phyloP scores from a whole-genome alignment of 1,284 basidiomycete species.

The Fomitopsis schrenkii region DNA sequence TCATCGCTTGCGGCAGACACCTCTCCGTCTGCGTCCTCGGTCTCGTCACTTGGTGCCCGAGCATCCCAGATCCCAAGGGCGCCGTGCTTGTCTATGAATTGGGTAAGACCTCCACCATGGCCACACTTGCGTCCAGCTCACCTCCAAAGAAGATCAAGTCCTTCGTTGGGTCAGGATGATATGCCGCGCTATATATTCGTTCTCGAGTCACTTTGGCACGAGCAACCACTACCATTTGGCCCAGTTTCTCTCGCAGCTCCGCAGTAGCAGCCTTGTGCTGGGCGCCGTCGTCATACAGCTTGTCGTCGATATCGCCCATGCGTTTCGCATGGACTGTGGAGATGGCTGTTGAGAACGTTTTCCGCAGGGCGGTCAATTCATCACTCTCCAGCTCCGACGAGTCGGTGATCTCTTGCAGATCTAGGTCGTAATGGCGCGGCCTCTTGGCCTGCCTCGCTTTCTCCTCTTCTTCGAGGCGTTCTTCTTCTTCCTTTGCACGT shows the following conservation, averaged over 20 bases:
- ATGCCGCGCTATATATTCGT: slow-evolving; percentile 69
- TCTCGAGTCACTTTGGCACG: slow-evolving; percentile 75
- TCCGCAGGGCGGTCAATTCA: slow-evolving; percentile 41
- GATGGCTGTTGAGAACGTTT: slow-evolving; percentile 37
- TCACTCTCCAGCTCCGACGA: slow-evolving; percentile 35
- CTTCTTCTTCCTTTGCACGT: slow-evolving; percentile 52
- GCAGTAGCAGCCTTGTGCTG: slow-evolving; percentile 43
- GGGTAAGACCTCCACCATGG: not conserved
- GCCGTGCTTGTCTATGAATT: slow-evolving; percentile 65
- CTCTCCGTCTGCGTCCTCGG: slow-evolving; percentile 58
- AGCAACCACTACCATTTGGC: slow-evolving; percentile 56
- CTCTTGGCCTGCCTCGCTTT: slow-evolving; percentile 54
- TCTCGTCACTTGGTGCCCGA: slow-evolving; percentile 58
- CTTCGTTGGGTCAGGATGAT: slow-evolving; percentile 76
- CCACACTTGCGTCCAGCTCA: slow-evolving; percentile 24
- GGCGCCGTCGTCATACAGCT: slow-evolving; percentile 38
- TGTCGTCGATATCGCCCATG: slow-evolving; percentile 45
- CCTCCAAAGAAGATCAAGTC: slow-evolving; percentile 79
- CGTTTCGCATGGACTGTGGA: slow-evolving; percentile 34
- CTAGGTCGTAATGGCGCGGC: slow-evolving; percentile 64
- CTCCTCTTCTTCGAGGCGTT: slow-evolving; percentile 56
- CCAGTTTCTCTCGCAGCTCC: slow-evolving; percentile 49
- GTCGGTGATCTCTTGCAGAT: slow-evolving; percentile 49
- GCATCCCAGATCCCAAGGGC: slow-evolving; percentile 81
- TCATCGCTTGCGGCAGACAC: slow-evolving; percentile 32